phyloP scores from a whole-genome alignment of 345 rosid species.

The Lenwebbia sp. region DNA sequence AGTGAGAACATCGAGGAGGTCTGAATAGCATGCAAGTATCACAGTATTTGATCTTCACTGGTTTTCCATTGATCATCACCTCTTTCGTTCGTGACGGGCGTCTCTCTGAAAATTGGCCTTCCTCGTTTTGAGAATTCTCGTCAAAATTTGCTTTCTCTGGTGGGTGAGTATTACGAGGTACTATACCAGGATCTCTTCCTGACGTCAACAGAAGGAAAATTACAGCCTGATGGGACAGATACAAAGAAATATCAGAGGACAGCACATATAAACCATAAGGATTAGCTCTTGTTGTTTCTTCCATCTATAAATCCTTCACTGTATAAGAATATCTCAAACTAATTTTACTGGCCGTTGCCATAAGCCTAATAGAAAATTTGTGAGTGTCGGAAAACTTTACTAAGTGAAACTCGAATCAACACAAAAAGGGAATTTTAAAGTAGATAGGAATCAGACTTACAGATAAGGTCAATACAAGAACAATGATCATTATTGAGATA shows the following conservation, averaged over 20 bases:
- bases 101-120: conserved; percentile 44
- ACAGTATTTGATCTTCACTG: conserved; percentile 79
- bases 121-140: conserved; percentile 22
- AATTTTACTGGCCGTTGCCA: not conserved
- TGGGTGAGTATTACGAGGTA: conserved; percentile 67
- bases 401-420: not conserved
- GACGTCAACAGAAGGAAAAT: conserved; percentile 70
- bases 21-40: conserved; percentile 89
- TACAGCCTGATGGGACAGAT: conserved; percentile 41
- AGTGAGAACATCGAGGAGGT: conserved; percentile 98
- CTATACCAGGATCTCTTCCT: conserved; percentile 93
- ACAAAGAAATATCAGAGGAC: not conserved
- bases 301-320: not conserved
- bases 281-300: not conserved
- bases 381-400: not conserved
- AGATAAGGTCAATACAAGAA: conserved; percentile 20
- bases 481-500: conserved; percentile 42
- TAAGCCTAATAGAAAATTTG: not conserved
- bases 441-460: conserved; percentile 40
- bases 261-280: not conserved
- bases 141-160: conserved; percentile 56
- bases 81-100: conserved; percentile 57
- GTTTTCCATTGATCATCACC: conserved; percentile 58
- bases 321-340: not conserved
- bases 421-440: not conserved